These are phyloP conservation scores for Nyssa sinensis DNA, from an alignment of 148 eudicot species.

Conservation along the genomic window DNA sequence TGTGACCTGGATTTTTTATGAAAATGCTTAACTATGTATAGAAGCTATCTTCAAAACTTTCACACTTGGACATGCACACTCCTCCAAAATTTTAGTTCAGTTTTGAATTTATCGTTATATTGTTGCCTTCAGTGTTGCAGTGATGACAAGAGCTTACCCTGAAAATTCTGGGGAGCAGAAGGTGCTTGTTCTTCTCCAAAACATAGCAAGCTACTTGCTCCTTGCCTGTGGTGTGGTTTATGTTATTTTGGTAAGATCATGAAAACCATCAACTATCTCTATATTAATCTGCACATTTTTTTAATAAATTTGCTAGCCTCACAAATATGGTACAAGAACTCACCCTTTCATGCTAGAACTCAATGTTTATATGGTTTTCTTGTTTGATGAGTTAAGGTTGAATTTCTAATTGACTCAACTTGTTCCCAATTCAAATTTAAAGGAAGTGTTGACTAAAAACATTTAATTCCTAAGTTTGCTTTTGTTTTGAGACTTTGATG, in stretches of 20 bases:
- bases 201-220: constrained; percentile 73
- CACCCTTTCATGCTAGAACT: neutral
- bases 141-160: constrained; percentile 92
- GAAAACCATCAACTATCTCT: neutral
- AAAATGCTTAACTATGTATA: too few relatives aligned
- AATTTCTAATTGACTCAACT: neutral
- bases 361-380: neutral
- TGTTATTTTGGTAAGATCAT: constrained; percentile 62
- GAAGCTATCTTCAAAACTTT: too few relatives aligned
- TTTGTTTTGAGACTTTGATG: neutral
- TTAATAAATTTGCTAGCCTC: too few relatives aligned
- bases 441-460: neutral
- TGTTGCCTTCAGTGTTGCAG: constrained; percentile 72
- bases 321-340: too few relatives aligned
- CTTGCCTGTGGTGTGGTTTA: constrained; percentile 85
- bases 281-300: too few relatives aligned
- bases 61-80: too few relatives aligned
- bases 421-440: neutral
- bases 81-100: neutral
- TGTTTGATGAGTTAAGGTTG: neutral
- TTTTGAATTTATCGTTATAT: constrained; percentile 10
- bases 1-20: too few relatives aligned
- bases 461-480: neutral
- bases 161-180: constrained; percentile 40
- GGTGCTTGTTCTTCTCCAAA: constrained; percentile 69